Evolutionary conservation across 352 stramenopile genomes (phyloP).

Genomic region (Pythium folliculosum): DNA sequence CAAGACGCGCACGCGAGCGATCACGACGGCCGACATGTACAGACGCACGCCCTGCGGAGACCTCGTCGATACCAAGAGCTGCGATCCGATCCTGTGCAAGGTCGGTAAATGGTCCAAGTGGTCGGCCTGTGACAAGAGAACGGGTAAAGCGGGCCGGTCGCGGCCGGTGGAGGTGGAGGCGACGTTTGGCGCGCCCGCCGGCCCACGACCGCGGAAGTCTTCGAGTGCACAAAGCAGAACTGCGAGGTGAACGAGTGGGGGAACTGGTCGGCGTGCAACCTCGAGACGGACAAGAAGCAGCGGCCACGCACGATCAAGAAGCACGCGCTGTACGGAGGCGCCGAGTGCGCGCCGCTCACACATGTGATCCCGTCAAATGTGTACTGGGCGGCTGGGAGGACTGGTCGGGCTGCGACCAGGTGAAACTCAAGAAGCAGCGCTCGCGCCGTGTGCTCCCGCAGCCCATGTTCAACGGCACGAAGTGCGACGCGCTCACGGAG

Average conservation of each 20-base stretch:
- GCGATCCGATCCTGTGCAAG: slow-evolving; percentile 41
- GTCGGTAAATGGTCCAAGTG: slow-evolving; percentile 40
- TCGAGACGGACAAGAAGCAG: slow-evolving; percentile 33
- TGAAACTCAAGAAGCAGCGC: slow-evolving; percentile 36
- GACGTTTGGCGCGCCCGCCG: slow-evolving; percentile 38
- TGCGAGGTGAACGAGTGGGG: slow-evolving; percentile 47
- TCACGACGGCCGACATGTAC: slow-evolving; percentile 30
- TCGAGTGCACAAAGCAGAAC: slow-evolving; percentile 39
- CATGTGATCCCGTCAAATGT: slow-evolving; percentile 54
- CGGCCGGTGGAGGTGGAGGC: slow-evolving; percentile 35
- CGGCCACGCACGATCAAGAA: slow-evolving; percentile 40
- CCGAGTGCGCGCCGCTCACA: slow-evolving; percentile 37
- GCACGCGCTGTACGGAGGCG: slow-evolving; percentile 39
- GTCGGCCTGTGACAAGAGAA: slow-evolving; percentile 34
- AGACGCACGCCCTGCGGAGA: slow-evolving; percentile 29
- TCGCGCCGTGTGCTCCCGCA: slow-evolving; percentile 39
- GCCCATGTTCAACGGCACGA: slow-evolving; percentile 38
- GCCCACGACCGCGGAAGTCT: slow-evolving; percentile 25
- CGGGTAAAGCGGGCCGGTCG: slow-evolving; percentile 32
- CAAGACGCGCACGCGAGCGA: slow-evolving; percentile 43
- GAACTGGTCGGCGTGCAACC: slow-evolving; percentile 29
- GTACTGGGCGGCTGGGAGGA: slow-evolving; percentile 44
- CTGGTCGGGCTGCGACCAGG: slow-evolving; percentile 51
- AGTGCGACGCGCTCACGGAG: slow-evolving; percentile 32
- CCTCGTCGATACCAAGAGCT: slow-evolving; percentile 28